These are phyloP conservation scores for Torulaspora microellipsoides DNA, from an alignment of 805 yeast genomes.

Conservation along the genomic window DNA sequence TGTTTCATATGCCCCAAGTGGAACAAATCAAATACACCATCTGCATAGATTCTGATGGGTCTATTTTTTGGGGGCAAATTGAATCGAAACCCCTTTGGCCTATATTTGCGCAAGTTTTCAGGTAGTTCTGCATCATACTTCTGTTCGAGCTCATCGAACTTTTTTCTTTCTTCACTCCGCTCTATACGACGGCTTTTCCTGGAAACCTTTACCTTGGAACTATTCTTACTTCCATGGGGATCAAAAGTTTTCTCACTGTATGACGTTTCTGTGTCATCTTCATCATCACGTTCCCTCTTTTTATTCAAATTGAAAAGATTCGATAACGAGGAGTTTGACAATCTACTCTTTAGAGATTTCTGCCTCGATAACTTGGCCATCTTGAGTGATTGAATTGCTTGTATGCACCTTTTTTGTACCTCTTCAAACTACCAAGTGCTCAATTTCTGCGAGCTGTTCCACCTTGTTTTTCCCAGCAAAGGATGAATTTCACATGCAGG, in stretches of 20 bases:
- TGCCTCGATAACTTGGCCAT: conserved; percentile 5
- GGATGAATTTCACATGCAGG: no score
- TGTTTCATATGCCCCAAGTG: conserved; percentile 98
- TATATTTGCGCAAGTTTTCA: conserved; percentile 63
- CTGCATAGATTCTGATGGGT: conserved; percentile 93
- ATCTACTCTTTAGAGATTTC: conserved; percentile 25
- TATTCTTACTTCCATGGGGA: conserved; percentile 5
- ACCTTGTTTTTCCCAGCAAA: no score
- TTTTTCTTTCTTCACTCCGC: conserved; percentile 19
- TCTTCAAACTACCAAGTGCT: no score
- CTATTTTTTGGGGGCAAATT: conserved; percentile 81
- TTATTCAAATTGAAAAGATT: conserved; percentile 32
- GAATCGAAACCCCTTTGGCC: conserved; percentile 75
- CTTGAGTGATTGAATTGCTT: no score
- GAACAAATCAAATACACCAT: conserved; percentile 95
- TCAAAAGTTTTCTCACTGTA: conserved; percentile 2
- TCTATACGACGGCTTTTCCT: conserved; percentile 19
- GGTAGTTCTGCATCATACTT: conserved; percentile 62
- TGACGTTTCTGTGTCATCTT: conserved; percentile 34
- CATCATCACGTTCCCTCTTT: conserved; percentile 22
- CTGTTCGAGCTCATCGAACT: conserved; percentile 45
- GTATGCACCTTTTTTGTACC: no score
- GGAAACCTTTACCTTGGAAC: conserved; percentile 1
- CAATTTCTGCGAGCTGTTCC: no score
- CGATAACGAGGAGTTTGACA: conserved; percentile 31